Evolutionary conservation across 768 basidiomycete species (phyloP), one percentile per base, ranked within the genome.

Genomic region (Auriculariales sp.): DNA sequence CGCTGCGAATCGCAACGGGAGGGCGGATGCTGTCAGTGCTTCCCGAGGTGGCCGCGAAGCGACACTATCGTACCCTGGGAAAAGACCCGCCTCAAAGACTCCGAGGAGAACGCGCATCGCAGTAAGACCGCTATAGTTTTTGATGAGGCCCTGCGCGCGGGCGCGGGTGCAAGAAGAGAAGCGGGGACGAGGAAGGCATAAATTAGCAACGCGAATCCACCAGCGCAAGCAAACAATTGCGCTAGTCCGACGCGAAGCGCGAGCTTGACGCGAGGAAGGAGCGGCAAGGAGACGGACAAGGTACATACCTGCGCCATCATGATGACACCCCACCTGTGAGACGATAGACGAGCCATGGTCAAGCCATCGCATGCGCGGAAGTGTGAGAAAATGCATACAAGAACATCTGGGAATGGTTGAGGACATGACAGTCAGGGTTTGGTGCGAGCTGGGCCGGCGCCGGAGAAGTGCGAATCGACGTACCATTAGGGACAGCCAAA

Each of bases 401-500:
- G n/a, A n/a, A n/a, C n/a, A n/a, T n/a, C n/a, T n/a, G n/a, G n/a
- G n/a, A n/a, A n/a, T n/a, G n/a, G n/a, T n/a, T n/a, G n/a, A n/a
- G n/a, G n/a, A n/a, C n/a, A n/a, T n/a, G n/a, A n/a, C n/a, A n/a
- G n/a, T n/a, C n/a, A n/a, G n/a, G n/a, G n/a, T n/a, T n/a, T n/a
- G n/a, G n/a, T n/a, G n/a, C n/a, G n/a, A n/a, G n/a, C n/a, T n/a
- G n/a, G n/a, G n/a, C n/a, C n/a, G n/a, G n/a, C n/a, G n/a, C n/a
- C n/a, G n/a, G n/a, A n/a, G n/a, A n/a, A n/a, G n/a, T n/a, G n/a
- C n/a, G n/a, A n/a, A n/a, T n/a, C n/a, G n/a, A n/a, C n/a, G n/a
- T n/a, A n/a, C n/a, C n/a, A n/a, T n/a, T 25, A 71, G 52, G 4
- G 82, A 83, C 4, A 89, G 66, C 84, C 85, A 88, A 30, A 89